Base-by-base conservation (phyloP, 768 basidiomycete genomes). In the Coprinopsis sp. region DNA sequence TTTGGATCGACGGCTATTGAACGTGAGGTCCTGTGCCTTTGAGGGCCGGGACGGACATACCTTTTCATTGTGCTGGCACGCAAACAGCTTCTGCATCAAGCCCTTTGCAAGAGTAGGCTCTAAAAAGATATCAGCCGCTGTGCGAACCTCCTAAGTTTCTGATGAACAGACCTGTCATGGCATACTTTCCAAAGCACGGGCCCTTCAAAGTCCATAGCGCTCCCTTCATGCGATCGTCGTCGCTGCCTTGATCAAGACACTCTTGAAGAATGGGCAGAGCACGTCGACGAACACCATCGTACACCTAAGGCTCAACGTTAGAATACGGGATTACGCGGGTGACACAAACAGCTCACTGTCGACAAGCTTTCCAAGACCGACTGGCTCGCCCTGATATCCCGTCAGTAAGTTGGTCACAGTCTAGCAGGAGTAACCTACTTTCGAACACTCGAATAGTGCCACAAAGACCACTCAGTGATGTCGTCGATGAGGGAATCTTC, bases 181-280 rank as follows among this genome's bases (percentile, higher is more conserved):
- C 77, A 60, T 75, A 78, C 59, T 69, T 73, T 44, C 86, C 83
- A 51, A 91, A 82, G 4, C 72, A 70, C 8, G 81, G 69, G 7
- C 73, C 69, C 56, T 87, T 83, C 24, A 91, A 59, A 3, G 84
- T 82, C 79, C 88, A 91, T 16, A 92, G 64, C 3, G 89, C 87
- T 8, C 92, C 92, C 67, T 96, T 94, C 82, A 92, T 89, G n/a
- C 86, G 76, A 60, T 91, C 89, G 54, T 89, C 88, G 30, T 93
- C 90, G 16, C 74, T 76, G 2, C 84, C 88, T 5, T 83, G 80
- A 40, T 77, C 71, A 42, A 86, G 64, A 4, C 78, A 76, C 31
- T 70, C 61, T 50, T 79, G 77, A n/a, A 86, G 61, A 33, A 67
- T 50, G 7, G 84, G 82, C 16, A 85, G 67, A 29, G 76, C 74